Base-by-base conservation (phyloP, 495 filamentous ascomycete species). In the Penicillium atrosanguineum region DNA sequence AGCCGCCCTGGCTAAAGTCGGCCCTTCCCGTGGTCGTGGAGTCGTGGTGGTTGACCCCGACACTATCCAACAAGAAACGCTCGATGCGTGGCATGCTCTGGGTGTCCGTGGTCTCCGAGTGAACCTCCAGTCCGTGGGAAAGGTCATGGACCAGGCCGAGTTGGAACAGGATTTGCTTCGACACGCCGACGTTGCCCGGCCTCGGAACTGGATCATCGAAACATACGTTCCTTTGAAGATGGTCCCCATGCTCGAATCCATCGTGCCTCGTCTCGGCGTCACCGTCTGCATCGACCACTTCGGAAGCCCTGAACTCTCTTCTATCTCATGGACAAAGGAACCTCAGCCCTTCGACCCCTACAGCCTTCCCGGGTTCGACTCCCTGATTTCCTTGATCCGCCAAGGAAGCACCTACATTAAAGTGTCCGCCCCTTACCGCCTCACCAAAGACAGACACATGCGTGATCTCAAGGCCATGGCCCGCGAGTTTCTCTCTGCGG, bases 231-330 rank as follows among this genome's bases (percentile, higher is more conserved):
- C 70, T 12, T 61, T 81, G 25, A 64, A 72, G 23, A 70, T 70
- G 62, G 50, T 78, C 1, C 64, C 70, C 0, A 55, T 73, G 49
- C 57, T 81, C 0, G 72, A 77, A 52, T 50, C 59, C 1, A 67
- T 77, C 29, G 66, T 77, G 7, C 73, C 77, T 0, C 56, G 63
- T 19, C 63, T 79, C 5, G 71, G 70, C 0, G 69, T 79, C 29
- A 72, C 69, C 25, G 50, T 82, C 29, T 76, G 74, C 49, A 70
- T 82, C 50, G 79, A 80, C 48, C 79, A 82, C 50, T 76, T 81
- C 55, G 78, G 74, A 2, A 64, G 65, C n/a, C 76, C 75, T 1
- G 68, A 70, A 7, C 56, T 74, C 6, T 42, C 55, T 1, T 51
- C 59, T n/a, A 31, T 62, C 1, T 42, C 52, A 2, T 52, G 48